Evolutionary conservation across 495 filamentous ascomycete genomes (phyloP).

Genomic region (Podospora tetraspora): DNA sequence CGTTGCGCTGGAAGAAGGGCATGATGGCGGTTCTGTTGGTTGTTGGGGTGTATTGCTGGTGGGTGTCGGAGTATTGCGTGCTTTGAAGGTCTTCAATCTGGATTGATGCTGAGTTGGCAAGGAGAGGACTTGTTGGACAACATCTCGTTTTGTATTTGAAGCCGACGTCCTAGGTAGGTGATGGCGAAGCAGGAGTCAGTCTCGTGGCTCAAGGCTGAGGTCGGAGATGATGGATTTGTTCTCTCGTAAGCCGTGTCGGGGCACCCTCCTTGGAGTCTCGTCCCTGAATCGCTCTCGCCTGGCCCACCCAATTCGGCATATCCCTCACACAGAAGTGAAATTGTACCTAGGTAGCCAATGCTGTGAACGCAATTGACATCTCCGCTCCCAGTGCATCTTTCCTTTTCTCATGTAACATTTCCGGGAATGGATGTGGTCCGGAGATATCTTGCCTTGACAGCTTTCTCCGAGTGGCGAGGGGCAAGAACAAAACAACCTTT

Average conservation of each 20-base stretch:
- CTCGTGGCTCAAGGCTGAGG: background rate
- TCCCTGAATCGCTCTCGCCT: background rate
- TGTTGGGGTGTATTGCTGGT: no score
- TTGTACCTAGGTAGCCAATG: no score
- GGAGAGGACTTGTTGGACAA: background rate
- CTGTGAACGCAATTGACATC: background rate
- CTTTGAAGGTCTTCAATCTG: background rate
- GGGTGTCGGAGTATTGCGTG: no score
- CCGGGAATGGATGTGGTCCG: background rate
- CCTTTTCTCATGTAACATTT: background rate
- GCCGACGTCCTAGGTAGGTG: background rate
- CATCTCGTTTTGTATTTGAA: background rate
- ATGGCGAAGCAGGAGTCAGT: background rate
- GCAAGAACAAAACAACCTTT: background rate
- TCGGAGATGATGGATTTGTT: background rate
- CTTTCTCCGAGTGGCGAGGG: background rate
- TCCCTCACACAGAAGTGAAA: no score
- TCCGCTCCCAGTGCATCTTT: background rate
- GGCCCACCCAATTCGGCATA: background rate
- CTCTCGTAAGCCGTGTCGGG: background rate
- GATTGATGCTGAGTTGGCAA: background rate
- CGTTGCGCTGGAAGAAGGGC: constrained; percentile 9
- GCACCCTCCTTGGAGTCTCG: no score
- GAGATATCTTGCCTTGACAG: background rate
- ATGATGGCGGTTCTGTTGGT: background rate